These are phyloP conservation scores for Seiridium unicorne DNA, from an alignment of 2,329 filamentous ascomycete species.

Conservation along the genomic window DNA sequence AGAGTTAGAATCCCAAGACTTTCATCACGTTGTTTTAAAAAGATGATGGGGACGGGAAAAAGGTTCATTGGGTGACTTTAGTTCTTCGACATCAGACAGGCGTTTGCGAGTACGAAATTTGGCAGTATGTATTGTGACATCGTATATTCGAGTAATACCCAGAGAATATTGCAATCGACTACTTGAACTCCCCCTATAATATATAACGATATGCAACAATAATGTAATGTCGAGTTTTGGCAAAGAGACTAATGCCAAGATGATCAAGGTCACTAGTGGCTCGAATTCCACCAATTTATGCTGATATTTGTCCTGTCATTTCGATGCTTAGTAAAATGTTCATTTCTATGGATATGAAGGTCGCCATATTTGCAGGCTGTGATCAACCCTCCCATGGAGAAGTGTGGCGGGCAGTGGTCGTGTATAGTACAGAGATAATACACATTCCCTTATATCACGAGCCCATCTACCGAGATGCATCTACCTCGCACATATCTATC, in stretches of 20 bases:
- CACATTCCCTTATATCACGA: slow-evolving; percentile 6
- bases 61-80: no score
- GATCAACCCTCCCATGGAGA: background rate
- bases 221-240: no score
- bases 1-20: no score
- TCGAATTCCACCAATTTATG: background rate
- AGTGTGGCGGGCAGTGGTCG: background rate
- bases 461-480: background rate
- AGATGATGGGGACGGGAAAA: no score
- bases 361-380: background rate
- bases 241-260: background rate
- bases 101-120: no score
- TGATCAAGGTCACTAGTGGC: background rate
- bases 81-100: no score
- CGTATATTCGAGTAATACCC: no score
- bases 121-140: no score
- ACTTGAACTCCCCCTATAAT: no score
- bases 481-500: background rate
- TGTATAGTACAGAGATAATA: slow-evolving; percentile 4
- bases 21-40: no score
- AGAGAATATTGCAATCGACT: no score
- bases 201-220: no score
- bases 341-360: background rate
- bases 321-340: background rate
- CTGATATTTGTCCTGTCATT: background rate